phyloP scores from a whole-genome alignment of 2,329 filamentous ascomycete species.

The Leptographium galeiforme region DNA sequence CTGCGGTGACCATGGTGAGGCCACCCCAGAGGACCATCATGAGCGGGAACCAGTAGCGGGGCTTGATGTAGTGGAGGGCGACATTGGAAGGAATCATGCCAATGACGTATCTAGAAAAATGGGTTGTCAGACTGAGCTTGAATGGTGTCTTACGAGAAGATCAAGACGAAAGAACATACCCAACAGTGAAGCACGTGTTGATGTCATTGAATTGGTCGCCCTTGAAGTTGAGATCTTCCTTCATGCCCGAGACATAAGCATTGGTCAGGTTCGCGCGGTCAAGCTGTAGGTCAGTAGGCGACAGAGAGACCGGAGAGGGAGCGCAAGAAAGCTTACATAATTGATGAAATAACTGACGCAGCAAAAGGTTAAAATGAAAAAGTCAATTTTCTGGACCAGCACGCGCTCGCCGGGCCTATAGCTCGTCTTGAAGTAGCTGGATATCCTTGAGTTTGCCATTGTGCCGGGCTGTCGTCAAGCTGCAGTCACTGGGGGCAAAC shows the following conservation, averaged over 20 bases:
- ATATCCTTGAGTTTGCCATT: slow-evolving; percentile 8
- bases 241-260: slow-evolving; percentile 41
- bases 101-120: slow-evolving; percentile 25
- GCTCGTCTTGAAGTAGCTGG: slow-evolving; percentile 7
- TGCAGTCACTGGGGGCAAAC: not conserved
- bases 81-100: slow-evolving; percentile 50
- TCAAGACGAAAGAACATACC: slow-evolving; percentile 16
- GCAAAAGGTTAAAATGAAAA: slow-evolving; percentile 52
- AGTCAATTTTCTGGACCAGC: slow-evolving; percentile 26
- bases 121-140: not conserved
- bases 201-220: slow-evolving; percentile 39
- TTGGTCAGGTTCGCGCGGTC: slow-evolving; percentile 38
- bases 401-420: slow-evolving; percentile 17
- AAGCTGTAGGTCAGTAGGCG: slow-evolving; percentile 14
- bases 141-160: not conserved
- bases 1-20: slow-evolving; percentile 48
- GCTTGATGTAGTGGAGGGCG: slow-evolving; percentile 48
- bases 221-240: slow-evolving; percentile 33
- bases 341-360: slow-evolving; percentile 44
- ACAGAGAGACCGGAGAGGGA: not conserved
- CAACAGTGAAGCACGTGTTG: slow-evolving; percentile 36
- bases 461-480: not conserved
- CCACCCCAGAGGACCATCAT: slow-evolving; percentile 53
- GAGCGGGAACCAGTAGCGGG: slow-evolving; percentile 48
- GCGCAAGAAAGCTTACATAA: slow-evolving; percentile 24